Conservation (phyloP, 208 protist species). For the Trypanosoma congolense region DNA sequence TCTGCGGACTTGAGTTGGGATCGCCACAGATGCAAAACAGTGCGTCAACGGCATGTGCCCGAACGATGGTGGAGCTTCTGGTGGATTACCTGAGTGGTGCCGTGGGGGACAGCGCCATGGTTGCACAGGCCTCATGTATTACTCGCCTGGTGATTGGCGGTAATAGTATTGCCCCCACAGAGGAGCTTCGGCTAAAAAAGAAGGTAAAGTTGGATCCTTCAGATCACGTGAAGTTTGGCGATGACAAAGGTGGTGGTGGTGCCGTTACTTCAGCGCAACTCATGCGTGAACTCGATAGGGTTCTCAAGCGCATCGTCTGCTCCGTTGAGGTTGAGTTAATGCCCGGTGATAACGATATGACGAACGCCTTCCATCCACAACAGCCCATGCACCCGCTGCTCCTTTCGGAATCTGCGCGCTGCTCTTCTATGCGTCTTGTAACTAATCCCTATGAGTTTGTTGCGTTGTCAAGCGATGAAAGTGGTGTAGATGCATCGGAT, state of each 20-base stretch:
- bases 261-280: slow-evolving; percentile 48
- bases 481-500: neutral
- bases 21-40: slow-evolving; percentile 20
- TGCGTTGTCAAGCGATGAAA: slow-evolving; percentile 17
- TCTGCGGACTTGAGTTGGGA: slow-evolving; percentile 53
- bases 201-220: slow-evolving; percentile 84
- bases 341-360: slow-evolving; percentile 87
- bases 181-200: slow-evolving; percentile 79
- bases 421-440: slow-evolving; percentile 72
- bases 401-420: slow-evolving; percentile 53
- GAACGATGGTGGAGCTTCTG: slow-evolving; percentile 61
- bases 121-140: slow-evolving; percentile 41
- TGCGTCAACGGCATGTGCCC: slow-evolving; percentile 19
- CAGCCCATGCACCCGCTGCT: slow-evolving; percentile 88
- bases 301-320: slow-evolving; percentile 55
- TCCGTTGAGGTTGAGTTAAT: slow-evolving; percentile 88
- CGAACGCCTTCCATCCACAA: slow-evolving; percentile 88
- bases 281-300: slow-evolving; percentile 70
- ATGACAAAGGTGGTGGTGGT: slow-evolving; percentile 27
- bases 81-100: slow-evolving; percentile 77
- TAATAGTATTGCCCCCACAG: slow-evolving; percentile 83
- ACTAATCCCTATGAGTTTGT: slow-evolving; percentile 84
- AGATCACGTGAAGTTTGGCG: slow-evolving; percentile 66
- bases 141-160: slow-evolving; percentile 78
- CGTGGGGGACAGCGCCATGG: slow-evolving; percentile 40